Evolutionary conservation across 2,329 filamentous ascomycete genomes (phyloP), one percentile per base, ranked within the genome.

Genomic region (Lasiodiplodia hormozganensis): DNA sequence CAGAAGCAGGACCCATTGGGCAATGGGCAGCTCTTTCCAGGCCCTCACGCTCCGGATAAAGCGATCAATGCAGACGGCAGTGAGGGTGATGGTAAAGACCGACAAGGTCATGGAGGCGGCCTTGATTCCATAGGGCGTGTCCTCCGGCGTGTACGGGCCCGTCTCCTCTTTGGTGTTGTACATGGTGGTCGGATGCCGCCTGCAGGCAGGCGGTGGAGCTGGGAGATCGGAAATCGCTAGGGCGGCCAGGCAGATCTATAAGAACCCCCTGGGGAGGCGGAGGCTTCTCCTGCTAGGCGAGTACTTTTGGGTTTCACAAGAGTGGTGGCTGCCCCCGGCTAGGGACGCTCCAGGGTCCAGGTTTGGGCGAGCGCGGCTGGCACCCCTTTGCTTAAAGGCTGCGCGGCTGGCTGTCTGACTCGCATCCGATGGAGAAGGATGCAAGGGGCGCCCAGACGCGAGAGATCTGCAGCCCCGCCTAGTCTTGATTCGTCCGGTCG

Each of bases 51-150:
- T 64, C 10, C 60, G 43, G 10, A 64, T n/a, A 47, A 64, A 64
- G 11, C 60, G 60, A 11, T 64, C 60, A 23, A 64, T 52, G 47
- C 60, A 64, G 28, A 64, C 18, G 28, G 60, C 25, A 28, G 31
- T 31, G 3, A 64, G 60, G 25, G 60, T 49, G 47, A 64, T 64
- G 60, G 60, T 64, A 31, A 64, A 31, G 47, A 64, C 60, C 5
- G 60, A 64, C 28, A 64, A 47, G 18, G 47, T 64, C 60, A 64
- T 64, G 28, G 60, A 64, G 47, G 43, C 60, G 14, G 43, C 60
- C 47, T 52, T 64, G 60, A 64, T 64, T 18, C 60, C 60, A 14
- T n/a, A 25, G 18, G 47, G 38, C 16, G 60, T 64, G n/a, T 23
- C 1, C 4, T 64, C 60, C n/a, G 47, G 43, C 7, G 5, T 4